A percentile compares a stretch with the other conserved stretches of the same genome.
Conservation (phyloP, 768 basidiomycete genomes). For the Tremella mesenterica region DNA sequence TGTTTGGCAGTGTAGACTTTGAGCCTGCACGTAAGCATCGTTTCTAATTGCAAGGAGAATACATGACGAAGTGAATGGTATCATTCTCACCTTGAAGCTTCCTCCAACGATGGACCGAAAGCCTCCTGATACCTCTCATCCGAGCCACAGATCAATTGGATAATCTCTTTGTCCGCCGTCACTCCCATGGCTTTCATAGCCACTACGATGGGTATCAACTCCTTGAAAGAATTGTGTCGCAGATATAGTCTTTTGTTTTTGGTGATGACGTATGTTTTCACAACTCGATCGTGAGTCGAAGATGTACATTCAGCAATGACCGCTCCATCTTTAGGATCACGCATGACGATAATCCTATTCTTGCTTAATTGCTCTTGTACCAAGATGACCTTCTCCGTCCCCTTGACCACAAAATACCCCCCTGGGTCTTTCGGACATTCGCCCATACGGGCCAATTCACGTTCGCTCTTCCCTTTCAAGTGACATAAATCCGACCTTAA, state of each 20-base stretch:
- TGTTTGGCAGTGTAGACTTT: slow-evolving; percentile 80
- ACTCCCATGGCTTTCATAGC: slow-evolving; percentile 94
- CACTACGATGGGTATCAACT: slow-evolving; percentile 91
- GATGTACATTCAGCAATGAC: slow-evolving; percentile 95
- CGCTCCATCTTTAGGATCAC: slow-evolving; percentile 74
- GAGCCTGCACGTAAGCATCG: slow-evolving; percentile 16
- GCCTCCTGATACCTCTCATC: slow-evolving; percentile 76
- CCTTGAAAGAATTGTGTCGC: slow-evolving; percentile 92
- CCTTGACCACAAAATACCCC: slow-evolving; percentile 98
- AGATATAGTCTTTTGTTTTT: slow-evolving; percentile 93
- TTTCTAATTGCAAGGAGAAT: background rate
- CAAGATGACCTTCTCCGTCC: slow-evolving; percentile 97
- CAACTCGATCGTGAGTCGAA: slow-evolving; percentile 61
- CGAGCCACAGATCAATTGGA: slow-evolving; percentile 83
- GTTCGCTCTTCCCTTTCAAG: slow-evolving; percentile 64
- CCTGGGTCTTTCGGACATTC: slow-evolving; percentile 98
- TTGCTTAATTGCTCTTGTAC: slow-evolving; percentile 98
- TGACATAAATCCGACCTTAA: slow-evolving; percentile 90
- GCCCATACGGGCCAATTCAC: slow-evolving; percentile 81
- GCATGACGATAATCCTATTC: slow-evolving; percentile 97
- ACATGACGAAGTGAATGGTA: no score
- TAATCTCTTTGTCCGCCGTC: slow-evolving; percentile 94
- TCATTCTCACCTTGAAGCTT: slow-evolving; percentile 69
- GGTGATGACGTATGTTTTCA: slow-evolving; percentile 93
- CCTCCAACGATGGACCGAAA: slow-evolving; percentile 87